Percentiles rank a stretch among this genome's conserved stretches.
Conservation (phyloP, 441 rosid species). For the Manihot esculenta region DNA sequence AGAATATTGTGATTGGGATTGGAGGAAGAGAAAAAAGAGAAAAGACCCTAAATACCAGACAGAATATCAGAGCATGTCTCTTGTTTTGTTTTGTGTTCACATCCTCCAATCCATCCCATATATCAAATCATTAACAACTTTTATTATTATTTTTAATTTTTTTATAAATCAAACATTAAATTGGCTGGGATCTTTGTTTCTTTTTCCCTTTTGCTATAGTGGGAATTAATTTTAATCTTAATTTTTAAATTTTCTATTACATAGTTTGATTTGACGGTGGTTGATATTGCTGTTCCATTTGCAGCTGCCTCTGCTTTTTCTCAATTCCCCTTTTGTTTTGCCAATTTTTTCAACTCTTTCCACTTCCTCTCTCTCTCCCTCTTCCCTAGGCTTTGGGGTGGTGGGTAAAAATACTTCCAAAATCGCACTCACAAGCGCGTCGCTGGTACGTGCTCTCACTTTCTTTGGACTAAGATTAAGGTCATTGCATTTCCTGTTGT, state of each 20-base stretch:
- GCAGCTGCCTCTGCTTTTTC: conserved; percentile 11
- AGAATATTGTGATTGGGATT: conserved; percentile 25
- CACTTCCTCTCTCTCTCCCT: conserved; percentile 17
- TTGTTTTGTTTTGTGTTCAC: conserved; percentile 13
- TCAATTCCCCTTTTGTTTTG: not conserved
- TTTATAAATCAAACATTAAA: not conserved
- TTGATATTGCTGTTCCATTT: conserved; percentile 10
- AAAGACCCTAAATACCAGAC: conserved; percentile 75
- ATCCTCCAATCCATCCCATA: not conserved
- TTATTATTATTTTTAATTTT: not conserved
- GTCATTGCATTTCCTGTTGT: too few species aligned
- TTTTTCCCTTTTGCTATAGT: not conserved
- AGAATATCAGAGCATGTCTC: conserved; percentile 40
- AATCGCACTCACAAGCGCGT: conserved; percentile 5
- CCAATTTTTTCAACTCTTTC: conserved; percentile 10
- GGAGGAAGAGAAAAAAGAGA: conserved; percentile 21
- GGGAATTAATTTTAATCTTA: too few species aligned
- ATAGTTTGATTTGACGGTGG: not conserved
- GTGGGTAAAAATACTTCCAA: not conserved
- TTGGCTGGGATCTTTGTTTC: not conserved
- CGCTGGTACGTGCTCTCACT: not conserved
- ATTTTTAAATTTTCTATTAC: too few species aligned
- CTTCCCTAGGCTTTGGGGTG: not conserved
- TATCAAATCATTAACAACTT: not conserved
- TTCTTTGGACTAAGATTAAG: not conserved